Percentiles rank a stretch among this genome's conserved stretches.
Evolutionary conservation across 306 rosid species (phyloP).

Genomic region (Heteromeles arbutifolia): DNA sequence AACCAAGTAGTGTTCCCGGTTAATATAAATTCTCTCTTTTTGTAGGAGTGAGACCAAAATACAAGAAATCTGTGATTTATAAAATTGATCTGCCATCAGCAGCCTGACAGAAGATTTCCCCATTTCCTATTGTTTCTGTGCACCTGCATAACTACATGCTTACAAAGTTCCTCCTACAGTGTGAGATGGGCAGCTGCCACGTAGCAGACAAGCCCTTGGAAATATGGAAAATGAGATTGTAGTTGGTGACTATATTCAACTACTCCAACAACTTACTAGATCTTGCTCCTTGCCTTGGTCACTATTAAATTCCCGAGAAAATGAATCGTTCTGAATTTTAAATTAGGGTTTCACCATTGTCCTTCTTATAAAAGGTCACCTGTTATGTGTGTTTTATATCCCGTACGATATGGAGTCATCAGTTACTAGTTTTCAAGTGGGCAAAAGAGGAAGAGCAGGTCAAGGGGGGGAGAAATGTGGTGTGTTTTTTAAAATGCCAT

Average conservation of each 20-base stretch:
- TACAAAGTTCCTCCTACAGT: background rate
- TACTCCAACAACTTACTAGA: constrained; percentile 1
- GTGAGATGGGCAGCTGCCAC: background rate
- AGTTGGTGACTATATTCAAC: background rate
- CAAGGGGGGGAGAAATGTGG: background rate
- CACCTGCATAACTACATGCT: background rate
- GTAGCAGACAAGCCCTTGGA: background rate
- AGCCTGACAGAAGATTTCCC: too few species aligned
- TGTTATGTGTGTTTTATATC: background rate
- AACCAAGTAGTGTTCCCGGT: too few species aligned
- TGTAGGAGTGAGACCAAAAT: too few species aligned
- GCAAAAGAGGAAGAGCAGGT: background rate
- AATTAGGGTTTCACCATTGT: background rate
- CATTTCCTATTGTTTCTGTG: background rate
- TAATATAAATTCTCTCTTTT: too few species aligned
- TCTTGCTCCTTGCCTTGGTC: background rate
- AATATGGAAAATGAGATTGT: background rate
- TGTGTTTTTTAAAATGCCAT: constrained; percentile 12
- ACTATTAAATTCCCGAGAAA: background rate
- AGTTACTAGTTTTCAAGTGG: background rate
- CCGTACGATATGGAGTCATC: background rate
- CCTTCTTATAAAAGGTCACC: background rate
- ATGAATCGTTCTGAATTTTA: background rate
- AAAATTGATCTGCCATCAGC: background rate
- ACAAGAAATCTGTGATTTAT: too few species aligned